Conservation (phyloP, 306 rosid species). For the Pterocarpus macrocarpus region DNA sequence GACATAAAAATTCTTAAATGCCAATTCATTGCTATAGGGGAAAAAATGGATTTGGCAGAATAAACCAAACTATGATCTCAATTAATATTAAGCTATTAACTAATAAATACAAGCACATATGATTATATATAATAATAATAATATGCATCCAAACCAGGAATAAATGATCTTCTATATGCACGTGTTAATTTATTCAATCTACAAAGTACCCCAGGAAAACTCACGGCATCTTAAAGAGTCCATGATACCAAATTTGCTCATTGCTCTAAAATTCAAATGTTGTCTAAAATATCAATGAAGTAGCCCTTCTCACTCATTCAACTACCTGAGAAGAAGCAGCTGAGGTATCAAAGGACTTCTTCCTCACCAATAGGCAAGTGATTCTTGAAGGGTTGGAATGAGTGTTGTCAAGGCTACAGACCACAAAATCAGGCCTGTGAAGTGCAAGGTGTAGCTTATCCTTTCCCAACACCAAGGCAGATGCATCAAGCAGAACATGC, state of each 20-base stretch:
- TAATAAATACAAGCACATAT: constrained; percentile 15
- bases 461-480: constrained; percentile 71
- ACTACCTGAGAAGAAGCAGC: constrained; percentile 62
- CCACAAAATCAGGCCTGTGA: constrained; percentile 85
- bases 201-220: constrained; percentile 39
- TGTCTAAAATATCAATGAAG: constrained; percentile 12
- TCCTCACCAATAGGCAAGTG: constrained; percentile 84
- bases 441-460: constrained; percentile 73
- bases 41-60: constrained; percentile 22
- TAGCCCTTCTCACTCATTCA: constrained; percentile 51
- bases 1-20: constrained; percentile 11
- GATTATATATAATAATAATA: constrained; percentile 13
- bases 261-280: constrained; percentile 6
- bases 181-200: constrained; percentile 48
- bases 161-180: constrained; percentile 31
- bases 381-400: constrained; percentile 75
- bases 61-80: constrained; percentile 20
- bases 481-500: constrained; percentile 94
- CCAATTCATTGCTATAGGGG: not conserved
- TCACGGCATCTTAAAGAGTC: constrained; percentile 10
- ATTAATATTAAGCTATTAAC: not conserved
- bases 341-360: constrained; percentile 76
- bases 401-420: constrained; percentile 78
- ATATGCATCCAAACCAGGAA: constrained; percentile 42
- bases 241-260: constrained; percentile 28